Evolutionary conservation across 768 basidiomycete genomes (phyloP).

Genomic region (Suillus brevipes): DNA sequence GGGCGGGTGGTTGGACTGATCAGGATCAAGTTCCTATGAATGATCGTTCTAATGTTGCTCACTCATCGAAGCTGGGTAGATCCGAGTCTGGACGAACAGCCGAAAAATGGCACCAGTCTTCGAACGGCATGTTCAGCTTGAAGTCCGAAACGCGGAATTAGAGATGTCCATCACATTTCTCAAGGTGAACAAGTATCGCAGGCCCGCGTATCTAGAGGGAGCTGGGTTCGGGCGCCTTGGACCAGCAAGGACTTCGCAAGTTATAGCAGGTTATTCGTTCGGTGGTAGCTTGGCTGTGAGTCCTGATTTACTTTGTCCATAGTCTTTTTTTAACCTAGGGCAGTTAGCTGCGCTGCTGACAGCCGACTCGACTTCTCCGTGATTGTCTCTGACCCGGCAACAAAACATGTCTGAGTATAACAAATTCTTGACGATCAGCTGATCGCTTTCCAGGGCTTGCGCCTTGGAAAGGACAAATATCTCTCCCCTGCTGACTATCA

Average conservation of each 20-base stretch:
- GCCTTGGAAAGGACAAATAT: constrained; percentile 26
- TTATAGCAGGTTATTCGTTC: constrained; percentile 36
- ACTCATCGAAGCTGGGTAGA: constrained; percentile 25
- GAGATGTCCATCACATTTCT: constrained; percentile 24
- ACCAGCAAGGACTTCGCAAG: constrained; percentile 17
- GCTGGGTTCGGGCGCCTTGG: constrained; percentile 19
- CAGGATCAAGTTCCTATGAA: constrained; percentile 14
- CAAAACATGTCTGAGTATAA: constrained; percentile 24
- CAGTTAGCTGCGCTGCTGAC: constrained; percentile 29
- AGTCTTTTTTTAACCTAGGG: not conserved
- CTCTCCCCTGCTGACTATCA: constrained; percentile 40
- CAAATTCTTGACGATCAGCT: constrained; percentile 27
- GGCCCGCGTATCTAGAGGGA: constrained; percentile 5
- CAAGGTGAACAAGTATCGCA: constrained; percentile 5
- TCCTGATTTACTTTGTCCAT: not conserved
- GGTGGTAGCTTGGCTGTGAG: constrained; percentile 33
- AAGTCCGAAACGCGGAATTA: constrained; percentile 41
- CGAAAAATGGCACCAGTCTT: constrained; percentile 32
- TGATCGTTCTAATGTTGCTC: not conserved
- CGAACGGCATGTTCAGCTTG: constrained; percentile 32
- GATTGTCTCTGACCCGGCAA: constrained; percentile 32
- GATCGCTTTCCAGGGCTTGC: constrained; percentile 27
- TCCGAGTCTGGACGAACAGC: constrained; percentile 28
- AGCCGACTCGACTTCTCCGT: constrained; percentile 25
- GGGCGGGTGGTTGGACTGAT: constrained; percentile 28